Conservation (phyloP, 257 asterid species). For the Solanum sitiens region DNA sequence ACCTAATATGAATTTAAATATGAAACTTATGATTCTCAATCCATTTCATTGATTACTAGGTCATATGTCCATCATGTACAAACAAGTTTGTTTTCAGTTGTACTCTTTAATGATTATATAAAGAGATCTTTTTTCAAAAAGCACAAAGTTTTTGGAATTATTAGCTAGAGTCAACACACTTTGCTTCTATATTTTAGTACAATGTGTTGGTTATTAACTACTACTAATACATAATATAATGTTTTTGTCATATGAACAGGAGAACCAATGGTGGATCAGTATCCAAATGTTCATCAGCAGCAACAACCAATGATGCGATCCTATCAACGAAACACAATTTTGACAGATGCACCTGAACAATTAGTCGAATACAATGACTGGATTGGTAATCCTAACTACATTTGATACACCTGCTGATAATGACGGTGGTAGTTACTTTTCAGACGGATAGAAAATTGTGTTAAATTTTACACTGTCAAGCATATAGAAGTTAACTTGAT, state of each 20-base stretch:
- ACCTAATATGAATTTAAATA: neutral
- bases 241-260: neutral
- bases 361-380: neutral
- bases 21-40: neutral
- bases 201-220: neutral
- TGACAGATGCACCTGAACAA: slow-evolving; percentile 8
- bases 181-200: neutral
- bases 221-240: neutral
- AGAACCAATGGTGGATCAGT: slow-evolving; percentile 4
- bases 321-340: neutral
- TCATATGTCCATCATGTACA: neutral
- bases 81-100: neutral
- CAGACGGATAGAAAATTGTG: neutral
- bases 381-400: neutral
- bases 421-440: neutral
- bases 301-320: neutral
- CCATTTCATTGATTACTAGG: neutral
- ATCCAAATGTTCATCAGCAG: neutral
- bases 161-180: neutral
- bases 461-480: neutral
- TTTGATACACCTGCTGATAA: neutral
- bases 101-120: neutral
- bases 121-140: neutral
- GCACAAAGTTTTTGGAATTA: neutral
- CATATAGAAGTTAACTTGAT: neutral